Percentiles rank a stretch among this genome's conserved stretches.
Evolutionary conservation across 2,329 filamentous ascomycete genomes (phyloP).

Genomic region (Colletotrichum sp.): DNA sequence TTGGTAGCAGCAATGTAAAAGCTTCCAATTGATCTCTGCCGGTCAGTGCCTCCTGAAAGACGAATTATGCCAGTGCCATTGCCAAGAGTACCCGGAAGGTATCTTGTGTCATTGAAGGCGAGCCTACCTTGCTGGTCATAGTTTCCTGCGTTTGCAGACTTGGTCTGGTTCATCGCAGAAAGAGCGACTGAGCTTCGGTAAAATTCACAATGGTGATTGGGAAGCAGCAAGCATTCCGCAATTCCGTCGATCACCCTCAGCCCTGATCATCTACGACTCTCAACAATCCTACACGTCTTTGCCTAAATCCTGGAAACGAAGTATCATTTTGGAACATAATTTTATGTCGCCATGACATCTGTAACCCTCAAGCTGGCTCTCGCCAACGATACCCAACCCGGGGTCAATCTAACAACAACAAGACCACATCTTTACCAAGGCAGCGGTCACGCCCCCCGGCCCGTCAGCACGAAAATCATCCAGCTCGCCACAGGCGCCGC

Average conservation of each 20-base stretch:
- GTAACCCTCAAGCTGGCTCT: not conserved
- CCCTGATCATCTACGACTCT: rapidly evolving
- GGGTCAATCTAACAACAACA: not conserved
- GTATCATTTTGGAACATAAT: not conserved
- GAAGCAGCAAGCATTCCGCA: not conserved
- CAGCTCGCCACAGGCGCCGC: not conserved
- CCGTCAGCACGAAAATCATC: not conserved
- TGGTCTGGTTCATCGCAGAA: not conserved
- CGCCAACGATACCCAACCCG: not conserved
- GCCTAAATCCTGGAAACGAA: not conserved
- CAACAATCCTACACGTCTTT: not conserved
- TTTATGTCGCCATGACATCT: not conserved
- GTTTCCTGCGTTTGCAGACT: not conserved
- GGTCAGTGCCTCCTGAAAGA: not conserved
- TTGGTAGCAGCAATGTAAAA: not conserved
- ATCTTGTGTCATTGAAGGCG: not conserved
- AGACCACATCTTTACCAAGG: not conserved
- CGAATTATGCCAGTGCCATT: not conserved
- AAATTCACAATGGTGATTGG: not conserved
- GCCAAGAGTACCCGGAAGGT: not conserved
- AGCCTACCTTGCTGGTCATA: not conserved
- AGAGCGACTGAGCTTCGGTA: not conserved
- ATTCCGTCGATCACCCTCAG: not conserved
- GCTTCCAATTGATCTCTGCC: not conserved
- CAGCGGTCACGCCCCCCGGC: not conserved